Base-by-base conservation (phyloP, 192 early-diverging fungal genomes). In the Paraglomus brasilianum region DNA sequence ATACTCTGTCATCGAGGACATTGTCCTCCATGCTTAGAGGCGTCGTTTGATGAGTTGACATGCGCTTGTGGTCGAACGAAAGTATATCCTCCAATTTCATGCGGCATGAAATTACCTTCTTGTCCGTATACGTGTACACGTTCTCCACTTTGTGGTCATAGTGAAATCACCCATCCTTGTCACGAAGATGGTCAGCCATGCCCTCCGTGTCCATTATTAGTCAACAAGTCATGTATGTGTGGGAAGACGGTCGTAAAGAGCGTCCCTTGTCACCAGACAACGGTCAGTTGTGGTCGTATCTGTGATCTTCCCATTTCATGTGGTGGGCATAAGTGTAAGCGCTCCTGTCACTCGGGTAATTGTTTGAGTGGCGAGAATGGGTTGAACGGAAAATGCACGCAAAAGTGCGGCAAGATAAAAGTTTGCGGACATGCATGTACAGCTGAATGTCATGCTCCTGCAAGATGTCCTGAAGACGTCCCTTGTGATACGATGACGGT, bases 171-270 rank as follows among this genome's bases (percentile, higher is more conserved):
- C 41, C 96, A 98, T 68, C 79, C 86, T 52, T 98, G 96, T 77
- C 96, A 98, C 75, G 80, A 86, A 1, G 93, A 93, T 66, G 76
- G 76, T n/a, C 88, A 87, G 55, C 82, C 92, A 2, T 98, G 96
- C 45, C 93, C 96, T 9, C 95, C 95, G 21, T 98, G 96, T 77
- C 80, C 93, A 14, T 82, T 91, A 46, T 87, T 98, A 45, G 91
- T 92, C 0, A 75, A 83, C 8, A 81, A 88, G 42, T 69, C 57
- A 64, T 93, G 91, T 66, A 82, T 87, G 80, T 97, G 95, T 72
- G 92, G 93, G 43, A 91, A 87, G 66, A 80, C 82, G 15, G 80
- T 79, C 39, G 77, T 96, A 76, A 87, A 84, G 24, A 94, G 91
- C 68, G 79, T 95, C 5, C 89, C 92, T 5, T 98, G 96, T 72